Percentiles rank a stretch among this genome's conserved stretches.
These are phyloP conservation scores for Astraeus odoratus DNA, from an alignment of 768 basidiomycete genomes.

Conservation along the genomic window DNA sequence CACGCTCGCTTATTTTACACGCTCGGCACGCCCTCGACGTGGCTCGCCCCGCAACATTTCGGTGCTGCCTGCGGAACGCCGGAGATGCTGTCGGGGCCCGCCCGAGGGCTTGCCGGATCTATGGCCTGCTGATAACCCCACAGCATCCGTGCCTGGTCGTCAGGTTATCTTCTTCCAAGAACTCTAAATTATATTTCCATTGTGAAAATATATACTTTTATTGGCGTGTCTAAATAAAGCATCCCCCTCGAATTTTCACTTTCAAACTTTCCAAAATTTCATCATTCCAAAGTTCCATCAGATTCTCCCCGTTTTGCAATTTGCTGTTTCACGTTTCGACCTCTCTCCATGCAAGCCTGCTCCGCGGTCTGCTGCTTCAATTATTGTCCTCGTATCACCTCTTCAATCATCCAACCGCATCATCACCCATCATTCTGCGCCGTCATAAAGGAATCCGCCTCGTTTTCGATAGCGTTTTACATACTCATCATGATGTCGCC, in stretches of 20 bases:
- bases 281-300: not conserved
- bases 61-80: not conserved
- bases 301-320: not conserved
- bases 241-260: not conserved
- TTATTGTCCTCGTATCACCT: conserved; percentile 2
- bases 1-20: too few relatives aligned
- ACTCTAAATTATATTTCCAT: conserved; percentile 10
- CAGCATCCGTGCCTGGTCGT: conserved; percentile 24
- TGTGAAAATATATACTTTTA: conserved; percentile 1
- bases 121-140: not conserved
- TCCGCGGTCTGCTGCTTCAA: not conserved
- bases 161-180: conserved; percentile 11
- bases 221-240: not conserved
- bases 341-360: too few relatives aligned
- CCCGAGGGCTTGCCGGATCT: conserved; percentile 8
- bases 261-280: conserved; percentile 3
- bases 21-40: not conserved
- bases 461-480: conserved; percentile 1
- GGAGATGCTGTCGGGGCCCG: conserved; percentile 8
- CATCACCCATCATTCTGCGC: conserved; percentile 1
- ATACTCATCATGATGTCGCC: conserved; percentile 1
- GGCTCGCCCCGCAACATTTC: conserved; percentile 1
- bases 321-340: not conserved
- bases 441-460: not conserved
- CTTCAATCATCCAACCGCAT: conserved; percentile 1